Conservation (phyloP, 2,329 filamentous ascomycete species). For the Didymella keratinophila region DNA sequence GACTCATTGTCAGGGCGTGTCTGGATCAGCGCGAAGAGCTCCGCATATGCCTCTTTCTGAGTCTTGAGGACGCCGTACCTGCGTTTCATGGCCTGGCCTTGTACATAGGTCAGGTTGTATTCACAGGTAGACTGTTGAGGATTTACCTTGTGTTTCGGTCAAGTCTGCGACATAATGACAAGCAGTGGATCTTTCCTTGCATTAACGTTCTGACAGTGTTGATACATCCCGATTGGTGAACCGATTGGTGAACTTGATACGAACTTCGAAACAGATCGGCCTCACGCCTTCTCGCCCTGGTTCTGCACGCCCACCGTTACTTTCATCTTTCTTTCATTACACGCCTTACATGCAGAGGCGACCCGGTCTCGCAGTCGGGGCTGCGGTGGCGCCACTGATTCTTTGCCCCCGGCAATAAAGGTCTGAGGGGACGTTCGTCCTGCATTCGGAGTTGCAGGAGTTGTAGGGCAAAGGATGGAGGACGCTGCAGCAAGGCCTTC, state of each 20-base stretch:
- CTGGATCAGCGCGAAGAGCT: constrained; percentile 24
- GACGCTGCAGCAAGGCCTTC: constrained; percentile 6
- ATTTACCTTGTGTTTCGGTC: constrained; percentile 17
- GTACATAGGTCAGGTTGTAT: constrained; percentile 5
- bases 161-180: constrained; percentile 9
- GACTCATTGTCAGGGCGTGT: constrained; percentile 22
- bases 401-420: constrained; percentile 4
- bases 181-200: constrained; percentile 9
- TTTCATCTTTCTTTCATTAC: constrained; percentile 12
- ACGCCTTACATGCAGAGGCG: constrained; percentile 11
- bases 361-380: constrained; percentile 8
- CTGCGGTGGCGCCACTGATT: constrained; percentile 9
- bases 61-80: constrained; percentile 21
- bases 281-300: constrained; percentile 4
- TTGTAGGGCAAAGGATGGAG: neutral
- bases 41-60: constrained; percentile 24
- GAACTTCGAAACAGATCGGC: constrained; percentile 11
- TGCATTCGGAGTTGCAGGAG: constrained; percentile 2
- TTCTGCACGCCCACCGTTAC: constrained; percentile 6
- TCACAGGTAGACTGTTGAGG: neutral
- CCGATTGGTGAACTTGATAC: constrained; percentile 2
- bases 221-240: neutral
- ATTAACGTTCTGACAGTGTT: constrained; percentile 11
- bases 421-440: constrained; percentile 8
- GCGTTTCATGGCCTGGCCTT: constrained; percentile 25